A percentile compares a stretch with the other conserved stretches of the same genome.
Evolutionary conservation across 495 filamentous ascomycete genomes (phyloP).

Genomic region (Poronia punctata): DNA sequence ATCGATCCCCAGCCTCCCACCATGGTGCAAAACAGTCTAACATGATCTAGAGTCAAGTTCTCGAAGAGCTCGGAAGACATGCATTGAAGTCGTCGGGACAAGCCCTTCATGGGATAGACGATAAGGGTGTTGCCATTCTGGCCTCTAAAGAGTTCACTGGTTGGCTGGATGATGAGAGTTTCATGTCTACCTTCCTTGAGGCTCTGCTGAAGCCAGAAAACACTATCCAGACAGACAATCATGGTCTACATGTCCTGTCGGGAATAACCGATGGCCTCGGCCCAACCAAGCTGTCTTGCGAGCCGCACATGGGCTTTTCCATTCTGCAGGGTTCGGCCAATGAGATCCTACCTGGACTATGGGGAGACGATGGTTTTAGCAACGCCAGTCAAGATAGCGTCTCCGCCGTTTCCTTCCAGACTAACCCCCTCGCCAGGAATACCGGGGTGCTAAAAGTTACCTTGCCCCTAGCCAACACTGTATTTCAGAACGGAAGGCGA

Average conservation of each 20-base stretch:
- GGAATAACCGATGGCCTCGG: conserved; percentile 33
- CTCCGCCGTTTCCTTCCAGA: conserved; percentile 17
- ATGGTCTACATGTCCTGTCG: conserved; percentile 22
- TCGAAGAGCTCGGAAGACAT: conserved; percentile 2
- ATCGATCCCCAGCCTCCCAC: neutral
- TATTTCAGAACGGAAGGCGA: conserved; percentile 63
- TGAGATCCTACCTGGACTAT: conserved; percentile 29
- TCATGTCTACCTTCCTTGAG: conserved; percentile 26
- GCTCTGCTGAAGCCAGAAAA: conserved; percentile 5
- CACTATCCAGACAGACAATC: neutral
- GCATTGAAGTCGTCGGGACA: neutral
- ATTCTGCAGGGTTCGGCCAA: conserved; percentile 26
- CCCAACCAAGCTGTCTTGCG: conserved; percentile 11
- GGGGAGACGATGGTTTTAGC: conserved; percentile 10
- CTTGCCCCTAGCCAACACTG: conserved; percentile 66
- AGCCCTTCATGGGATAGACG: neutral
- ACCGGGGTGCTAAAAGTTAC: conserved; percentile 27
- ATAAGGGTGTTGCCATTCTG: conserved; percentile 27
- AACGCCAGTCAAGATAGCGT: conserved; percentile 4
- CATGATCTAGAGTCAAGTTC: conserved; percentile 3
- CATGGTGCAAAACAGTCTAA: neutral
- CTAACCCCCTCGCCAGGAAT: conserved; percentile 15
- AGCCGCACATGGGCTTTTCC: conserved; percentile 32
- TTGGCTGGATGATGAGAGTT: conserved; percentile 32
- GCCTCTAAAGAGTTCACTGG: conserved; percentile 27